phyloP scores from a whole-genome alignment of 371 early-diverging fungal species.

The Mortierella sp. region DNA sequence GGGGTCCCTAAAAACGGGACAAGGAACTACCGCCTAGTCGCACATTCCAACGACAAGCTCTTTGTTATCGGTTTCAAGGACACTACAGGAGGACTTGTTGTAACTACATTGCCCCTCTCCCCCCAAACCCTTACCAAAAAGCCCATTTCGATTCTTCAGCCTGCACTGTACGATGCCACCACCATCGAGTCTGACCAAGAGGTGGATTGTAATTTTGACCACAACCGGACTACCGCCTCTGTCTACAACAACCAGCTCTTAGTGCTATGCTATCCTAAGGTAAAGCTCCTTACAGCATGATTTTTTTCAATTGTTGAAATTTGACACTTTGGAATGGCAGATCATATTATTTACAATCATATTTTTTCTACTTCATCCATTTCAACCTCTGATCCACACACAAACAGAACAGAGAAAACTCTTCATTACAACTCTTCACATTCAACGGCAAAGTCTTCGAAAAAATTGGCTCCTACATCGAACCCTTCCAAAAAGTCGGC shows the following conservation, averaged over 20 bases:
- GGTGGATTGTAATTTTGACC: background rate
- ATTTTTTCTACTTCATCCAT: background rate
- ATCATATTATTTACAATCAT: background rate
- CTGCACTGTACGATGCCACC: background rate
- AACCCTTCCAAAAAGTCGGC: background rate
- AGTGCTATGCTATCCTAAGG: background rate
- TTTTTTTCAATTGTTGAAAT: background rate
- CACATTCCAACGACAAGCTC: background rate
- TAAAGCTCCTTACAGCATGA: background rate
- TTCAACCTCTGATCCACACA: background rate
- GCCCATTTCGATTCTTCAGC: background rate
- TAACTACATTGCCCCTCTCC: background rate
- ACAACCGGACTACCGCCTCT: background rate
- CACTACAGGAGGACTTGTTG: background rate
- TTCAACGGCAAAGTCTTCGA: background rate
- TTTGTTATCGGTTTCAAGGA: background rate
- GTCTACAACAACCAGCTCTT: background rate
- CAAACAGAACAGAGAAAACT: background rate
- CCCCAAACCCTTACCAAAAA: background rate
- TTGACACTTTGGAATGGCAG: no score
- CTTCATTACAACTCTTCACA: background rate
- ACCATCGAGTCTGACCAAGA: background rate
- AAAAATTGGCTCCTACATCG: background rate
- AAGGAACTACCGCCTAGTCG: background rate
- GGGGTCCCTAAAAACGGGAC: background rate